Evolutionary conservation across 345 rosid genomes (phyloP), one percentile per base, ranked within the genome.

Genomic region (Melastoma malabathricum): DNA sequence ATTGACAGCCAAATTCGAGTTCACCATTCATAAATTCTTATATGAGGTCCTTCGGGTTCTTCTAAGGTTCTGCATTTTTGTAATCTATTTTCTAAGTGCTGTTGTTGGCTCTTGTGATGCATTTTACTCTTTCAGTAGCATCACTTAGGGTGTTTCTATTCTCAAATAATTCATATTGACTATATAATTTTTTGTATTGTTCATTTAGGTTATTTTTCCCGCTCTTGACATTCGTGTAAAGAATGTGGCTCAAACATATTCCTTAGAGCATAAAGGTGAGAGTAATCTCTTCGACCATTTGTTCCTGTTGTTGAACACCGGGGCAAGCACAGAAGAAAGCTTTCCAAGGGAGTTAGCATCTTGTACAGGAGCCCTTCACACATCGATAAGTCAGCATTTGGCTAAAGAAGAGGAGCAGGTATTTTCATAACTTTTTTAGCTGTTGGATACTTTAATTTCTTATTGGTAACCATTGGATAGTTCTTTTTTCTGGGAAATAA

Each of bases 391-490:
- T 68, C 84, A 81, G 71, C 88, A 81, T 63, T 54, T 81, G 78
- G 77, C 82, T 25, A 81, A 81, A 68, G 88, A 81, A 72, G 82
- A 78, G 71, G 76, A 75, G 62, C 84, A 81, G 84, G 87, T 81
- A 57, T 49, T 13, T 16, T 51, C 49, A 45, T 43, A 12, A 34
- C 41, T 34, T 34, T 34, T 34, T 34, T 9, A 34, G 12, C 41
- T 34, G 41, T 8, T 12, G 41, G 41, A 8, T 34, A 12, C 41
- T 34, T 34, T 6, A 34, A 34, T 34, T 34, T 34, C 41, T 34
- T 5, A 8, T 2, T 34, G 41, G 12, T 34, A 34, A 34, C 9
- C 9, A 34, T 9, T 34, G 41, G 41, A 34, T 34, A 34, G 0
- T 6, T 34, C n/a, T n/a, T n/a, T n/a, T n/a, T n/a, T n/a, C n/a